Conservation (phyloP, 1,139 yeast species). For the Blastobotrys buckinghamii region DNA sequence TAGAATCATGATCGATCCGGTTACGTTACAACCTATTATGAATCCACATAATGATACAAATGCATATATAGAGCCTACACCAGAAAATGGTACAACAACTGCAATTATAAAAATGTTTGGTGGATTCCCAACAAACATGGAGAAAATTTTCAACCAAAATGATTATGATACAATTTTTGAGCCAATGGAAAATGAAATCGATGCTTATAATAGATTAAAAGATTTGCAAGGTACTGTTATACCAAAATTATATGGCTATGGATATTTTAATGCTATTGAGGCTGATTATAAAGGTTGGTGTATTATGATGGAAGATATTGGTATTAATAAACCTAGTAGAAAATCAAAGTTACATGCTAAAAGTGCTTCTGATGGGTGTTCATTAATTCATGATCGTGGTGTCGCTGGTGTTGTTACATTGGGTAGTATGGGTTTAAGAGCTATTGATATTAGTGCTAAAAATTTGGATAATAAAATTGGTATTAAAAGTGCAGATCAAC, state of each 20-base stretch:
- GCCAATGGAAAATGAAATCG: constrained; percentile 3
- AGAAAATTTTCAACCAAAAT: background rate
- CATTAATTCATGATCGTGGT: constrained; percentile 2
- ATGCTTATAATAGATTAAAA: background rate
- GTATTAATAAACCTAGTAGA: background rate
- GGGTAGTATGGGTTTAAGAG: constrained; percentile 5
- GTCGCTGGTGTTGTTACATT: constrained; percentile 2
- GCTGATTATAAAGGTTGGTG: constrained; percentile 8
- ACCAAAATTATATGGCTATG: constrained; percentile 1
- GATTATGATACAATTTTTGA: constrained; percentile 2
- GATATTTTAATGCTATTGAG: constrained; percentile 1
- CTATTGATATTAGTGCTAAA: too few species aligned
- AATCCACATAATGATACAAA: background rate
- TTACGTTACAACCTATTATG: background rate
- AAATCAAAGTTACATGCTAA: background rate
- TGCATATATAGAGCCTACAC: background rate
- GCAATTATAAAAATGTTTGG: constrained; percentile 5
- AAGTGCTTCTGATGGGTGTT: background rate
- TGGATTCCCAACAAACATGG: constrained; percentile 1
- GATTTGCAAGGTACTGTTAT: constrained; percentile 1
- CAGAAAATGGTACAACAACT: background rate
- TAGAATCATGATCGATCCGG: background rate
- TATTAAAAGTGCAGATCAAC: background rate
- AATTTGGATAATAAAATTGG: background rate
- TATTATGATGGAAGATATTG: constrained; percentile 6